Percentiles rank a stretch among this genome's conserved stretches.
Conservation (phyloP, 192 early-diverging fungal genomes). For the Umbelopsis sp. region DNA sequence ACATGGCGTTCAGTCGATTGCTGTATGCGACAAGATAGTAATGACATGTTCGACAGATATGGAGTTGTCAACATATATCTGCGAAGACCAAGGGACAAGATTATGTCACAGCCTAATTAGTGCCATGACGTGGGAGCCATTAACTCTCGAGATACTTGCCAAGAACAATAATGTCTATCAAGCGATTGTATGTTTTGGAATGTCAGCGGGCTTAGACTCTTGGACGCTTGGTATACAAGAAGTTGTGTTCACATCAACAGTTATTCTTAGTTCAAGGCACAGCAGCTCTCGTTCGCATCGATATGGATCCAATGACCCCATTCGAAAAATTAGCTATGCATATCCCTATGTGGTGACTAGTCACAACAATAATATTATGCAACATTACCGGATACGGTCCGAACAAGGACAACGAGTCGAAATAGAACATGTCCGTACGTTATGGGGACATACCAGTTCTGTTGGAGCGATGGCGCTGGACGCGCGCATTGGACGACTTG, state of each 20-base stretch:
- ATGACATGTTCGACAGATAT: constrained; percentile 37
- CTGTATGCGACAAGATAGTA: constrained; percentile 28
- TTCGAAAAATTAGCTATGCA: constrained; percentile 37
- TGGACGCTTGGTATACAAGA: constrained; percentile 41
- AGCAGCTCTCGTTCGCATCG: constrained; percentile 20
- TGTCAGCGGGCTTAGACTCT: constrained; percentile 25
- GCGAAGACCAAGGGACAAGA: not conserved
- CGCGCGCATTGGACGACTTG: constrained; percentile 32
- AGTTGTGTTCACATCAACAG: not conserved
- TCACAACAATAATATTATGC: constrained; percentile 50
- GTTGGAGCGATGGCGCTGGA: constrained; percentile 54
- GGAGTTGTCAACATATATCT: constrained; percentile 30
- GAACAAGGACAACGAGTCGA: constrained; percentile 26
- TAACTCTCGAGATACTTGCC: constrained; percentile 24
- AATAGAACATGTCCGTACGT: constrained; percentile 37
- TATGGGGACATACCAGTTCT: constrained; percentile 48
- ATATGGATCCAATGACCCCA: constrained; percentile 19
- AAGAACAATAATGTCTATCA: constrained; percentile 21
- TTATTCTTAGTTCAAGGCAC: constrained; percentile 12
- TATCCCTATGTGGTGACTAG: constrained; percentile 46
- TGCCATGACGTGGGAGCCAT: constrained; percentile 28
- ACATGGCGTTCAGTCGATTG: constrained; percentile 15
- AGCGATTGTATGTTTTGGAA: constrained; percentile 29
- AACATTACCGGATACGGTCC: constrained; percentile 31
- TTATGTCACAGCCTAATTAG: constrained; percentile 37